Evolutionary conservation across 176 grass and related monocot genomes (phyloP), one percentile per base, ranked within the genome.

Genomic region (Tillandsia leiboldiana): DNA sequence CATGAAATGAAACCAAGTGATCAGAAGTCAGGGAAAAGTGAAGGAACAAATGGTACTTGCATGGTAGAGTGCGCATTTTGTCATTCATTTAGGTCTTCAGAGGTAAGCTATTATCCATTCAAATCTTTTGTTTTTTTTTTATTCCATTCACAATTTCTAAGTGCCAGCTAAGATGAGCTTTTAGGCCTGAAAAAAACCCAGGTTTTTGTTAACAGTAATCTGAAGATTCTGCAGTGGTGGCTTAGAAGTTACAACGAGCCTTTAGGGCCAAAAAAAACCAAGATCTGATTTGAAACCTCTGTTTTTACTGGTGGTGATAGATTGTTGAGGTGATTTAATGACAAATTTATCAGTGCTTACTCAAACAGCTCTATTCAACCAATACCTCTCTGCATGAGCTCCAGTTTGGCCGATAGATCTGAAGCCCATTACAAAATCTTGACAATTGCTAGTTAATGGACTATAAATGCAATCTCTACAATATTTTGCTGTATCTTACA

Each of bases 11-110:
- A 11, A 50, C 50, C 50, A 61, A 70, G 26, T 63, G 15, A 8
- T 70, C 68, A 11, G 29, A 51, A 49, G 57, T 80, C 68, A 14
- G 18, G 69, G 66, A 48, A 83, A 87, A 84, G 65, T n/a, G 70
- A 82, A 67, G 71, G 76, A 50, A 51, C 50, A 13, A 61, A 51
- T 8, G 47, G 52, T 68, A 0, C 33, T 58, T 50, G 22, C 49
- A 50, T 29, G 49, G 80, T 79, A 49, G 72, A 77, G 70, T 97
- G 94, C 68, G 82, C 81, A 70, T 97, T 97, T 75, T 97, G 94
- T 48, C 82, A 97, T 70, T 69, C 86, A 72, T 73, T 53, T 51
- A 71, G 79, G 80, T 69, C 63, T 73, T 80, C 65, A 1, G 75
- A 97, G 89, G 94, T 90, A 50, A 48, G 74, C 64, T 6, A 42